A percentile compares a stretch with the other conserved stretches of the same genome.
Conservation (phyloP, 2,329 filamentous ascomycete genomes). For the Monilinia aucupariae region DNA sequence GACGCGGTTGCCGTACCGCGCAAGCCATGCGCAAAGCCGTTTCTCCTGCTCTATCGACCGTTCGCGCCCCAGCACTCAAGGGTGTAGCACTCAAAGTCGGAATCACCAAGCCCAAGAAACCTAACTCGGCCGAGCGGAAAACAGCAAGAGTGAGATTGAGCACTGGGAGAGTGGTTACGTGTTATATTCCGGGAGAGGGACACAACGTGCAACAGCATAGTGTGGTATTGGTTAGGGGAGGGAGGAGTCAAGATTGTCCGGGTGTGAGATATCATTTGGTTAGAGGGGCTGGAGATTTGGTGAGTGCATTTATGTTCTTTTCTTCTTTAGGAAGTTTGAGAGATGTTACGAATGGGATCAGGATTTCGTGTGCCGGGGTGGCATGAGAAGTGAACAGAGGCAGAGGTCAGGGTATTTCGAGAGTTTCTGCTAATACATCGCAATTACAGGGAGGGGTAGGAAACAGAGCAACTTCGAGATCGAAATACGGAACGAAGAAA, state of each 20-base stretch:
- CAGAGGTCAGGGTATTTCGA: background rate
- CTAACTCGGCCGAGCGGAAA: conserved; percentile 96
- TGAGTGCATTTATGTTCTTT: conserved; percentile 45
- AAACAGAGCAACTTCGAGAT: conserved; percentile 75
- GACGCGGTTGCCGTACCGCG: conserved; percentile 63
- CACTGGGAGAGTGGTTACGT: conserved; percentile 79
- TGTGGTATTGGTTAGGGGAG: conserved; percentile 91
- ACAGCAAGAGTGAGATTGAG: conserved; percentile 86
- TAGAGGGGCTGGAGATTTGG: conserved; percentile 85
- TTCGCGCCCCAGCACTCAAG: conserved; percentile 75
- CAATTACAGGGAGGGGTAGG: conserved; percentile 74
- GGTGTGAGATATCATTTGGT: conserved; percentile 96
- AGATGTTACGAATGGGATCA: no score
- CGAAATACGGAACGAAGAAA: conserved; percentile 98
- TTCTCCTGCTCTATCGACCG: conserved; percentile 72
- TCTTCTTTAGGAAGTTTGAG: background rate
- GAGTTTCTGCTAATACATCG: conserved; percentile 27
- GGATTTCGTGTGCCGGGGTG: background rate
- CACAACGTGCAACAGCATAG: conserved; percentile 99
- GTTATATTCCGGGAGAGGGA: conserved; percentile 94
- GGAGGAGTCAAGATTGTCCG: conserved; percentile 91
- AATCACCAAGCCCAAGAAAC: conserved; percentile 94
- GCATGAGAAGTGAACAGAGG: background rate
- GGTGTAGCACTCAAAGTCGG: conserved; percentile 94
- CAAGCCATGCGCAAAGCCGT: conserved; percentile 80